Base-by-base conservation (phyloP, 306 rosid species). In the Vigna angularis region DNA sequence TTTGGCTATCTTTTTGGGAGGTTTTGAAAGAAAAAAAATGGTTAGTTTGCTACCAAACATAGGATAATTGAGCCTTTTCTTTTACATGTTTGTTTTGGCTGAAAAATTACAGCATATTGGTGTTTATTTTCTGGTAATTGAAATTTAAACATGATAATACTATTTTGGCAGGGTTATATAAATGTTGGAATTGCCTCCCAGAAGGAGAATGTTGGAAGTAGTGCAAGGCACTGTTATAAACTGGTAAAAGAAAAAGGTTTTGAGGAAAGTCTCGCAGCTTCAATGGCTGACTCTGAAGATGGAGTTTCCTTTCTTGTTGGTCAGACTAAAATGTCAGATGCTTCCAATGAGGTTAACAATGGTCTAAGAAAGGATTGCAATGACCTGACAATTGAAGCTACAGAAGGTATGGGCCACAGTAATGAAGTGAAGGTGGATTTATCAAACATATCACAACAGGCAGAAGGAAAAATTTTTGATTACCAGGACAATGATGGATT, bases 181-280 rank as follows among this genome's bases (percentile, higher is more conserved):
- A 93, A 96, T 87, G 85, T 90, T 85, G 99, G 99, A 72, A 89
- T 96, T 87, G 98, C 98, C 75, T 81, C 91, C 58, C 96, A 83
- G 77, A 91, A 93, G 90, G 93, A 79, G 70, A 90, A 89, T 83
- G 83, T 84, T 59, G 91, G 83, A 79, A 75, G 72, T 80, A 72
- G 85, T 73, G 78, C 89, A 51, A 85, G 78, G 64, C 87, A 87
- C 64, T 83, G 88, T 82, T 91, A 82, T 77, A 88, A 87, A 64
- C 89, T 89, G 75, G 88, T 88, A 28, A 84, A 86, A 79, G 96
- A 88, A 81, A 90, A 89, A 66, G 85, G 73, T 65, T 80, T 86
- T 28, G 93, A 86, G 61, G 90, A 88, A 62, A 76, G 76, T 76
- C 88, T 90, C 20, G 85, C 90, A 57, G 89, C 89, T 76, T 89